Base-by-base conservation (phyloP, 495 filamentous ascomycete genomes). In the Rostrohypoxylon terebratum region DNA sequence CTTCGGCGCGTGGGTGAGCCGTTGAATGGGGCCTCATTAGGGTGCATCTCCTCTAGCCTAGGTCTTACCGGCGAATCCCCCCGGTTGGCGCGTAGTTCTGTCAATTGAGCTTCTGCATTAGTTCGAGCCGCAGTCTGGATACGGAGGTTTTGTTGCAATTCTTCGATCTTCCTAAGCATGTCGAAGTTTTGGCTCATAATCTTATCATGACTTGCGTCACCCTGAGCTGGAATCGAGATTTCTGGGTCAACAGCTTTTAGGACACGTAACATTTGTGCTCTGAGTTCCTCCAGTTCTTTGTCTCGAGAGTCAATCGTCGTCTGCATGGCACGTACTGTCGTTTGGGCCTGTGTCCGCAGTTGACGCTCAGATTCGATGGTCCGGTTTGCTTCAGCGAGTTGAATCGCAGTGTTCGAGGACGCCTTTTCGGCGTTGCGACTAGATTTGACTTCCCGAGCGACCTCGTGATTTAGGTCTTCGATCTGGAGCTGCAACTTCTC, bases 381-480 rank as follows among this genome's bases (percentile, higher is more conserved):
- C 25, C 96, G 87, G 73, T 97, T 97, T 5, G 88, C 89, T 78
- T 99, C 96, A 0, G 93, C 93, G 3, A 99, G 82, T 76, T 99
- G 95, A 34, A 92, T 87, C 11, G 89, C 92, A 28, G 90, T 86
- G 23, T 87, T 90, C 1, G 95, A 97, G n/a, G 93, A 91, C 11
- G 88, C 87, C 73, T 97, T 96, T 80, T 99, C 96, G 14, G 96
- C 96, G 77, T 90, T 94, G 14, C 96, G 91, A 69, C 89, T 97
- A 42, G 90, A 90, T 81, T 98, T 96, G 72, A 96, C 94, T 78
- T 98, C 96, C 13, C 93, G 85, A 25, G 90, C 91, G 40, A 98
- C 87, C 79, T 98, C 94, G 77, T 99, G 96, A 72, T 94, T 97
- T 25, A 98, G 84, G 79, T 99, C 96, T 75, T 99, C 96, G 13